Base-by-base conservation (phyloP, 1,139 yeast genomes). In the Petasospora fabianii region DNA sequence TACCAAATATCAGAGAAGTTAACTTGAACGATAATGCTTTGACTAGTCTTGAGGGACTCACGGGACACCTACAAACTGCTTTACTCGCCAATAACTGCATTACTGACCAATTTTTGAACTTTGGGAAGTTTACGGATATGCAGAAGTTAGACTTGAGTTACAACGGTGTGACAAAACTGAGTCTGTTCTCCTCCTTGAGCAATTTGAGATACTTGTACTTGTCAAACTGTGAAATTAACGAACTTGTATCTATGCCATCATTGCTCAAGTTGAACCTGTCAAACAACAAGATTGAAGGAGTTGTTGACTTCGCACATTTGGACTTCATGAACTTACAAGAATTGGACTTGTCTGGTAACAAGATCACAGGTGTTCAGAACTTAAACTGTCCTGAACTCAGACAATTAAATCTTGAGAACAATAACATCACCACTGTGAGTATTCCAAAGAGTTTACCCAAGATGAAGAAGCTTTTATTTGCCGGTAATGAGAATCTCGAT, bases 21-120 rank as follows among this genome's bases (percentile, higher is more conserved):
- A 54, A 62, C 33, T 53, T 61, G 5, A 48, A 57, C n/a, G 46
- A 52, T 21, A 68, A 68, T 39, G 43, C 46, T 10, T 46, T 68
- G 22, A 54, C 59, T 2, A 59, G 53, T 27, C 50, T 66, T 32
- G 60, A 62, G 13, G 71, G 71, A 2, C 43, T 64, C 5, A 65
- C 69, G 3, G 18, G 42, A 1, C 37, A 57, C 3, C 31, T 64
- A n/a, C 48, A 55, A 24, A 47, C 44, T 1, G 47, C 65, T 24
- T 39, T 54, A 14, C 54, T 62, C 9, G 44, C 58, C 20, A 30
- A 51, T 27, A 66, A 67, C 47, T 46, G 44, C 16, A 47, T 67
- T 6, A 53, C 56, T 20, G 62, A 60, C 28, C 51, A 51, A 34
- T 43, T 49, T 14, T 32, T 43, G 24, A 48, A 40, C 27, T 44